Evolutionary conservation across 2,329 filamentous ascomycete genomes (phyloP), one percentile per base, ranked within the genome.

Genomic region (Calonectria crousiana): DNA sequence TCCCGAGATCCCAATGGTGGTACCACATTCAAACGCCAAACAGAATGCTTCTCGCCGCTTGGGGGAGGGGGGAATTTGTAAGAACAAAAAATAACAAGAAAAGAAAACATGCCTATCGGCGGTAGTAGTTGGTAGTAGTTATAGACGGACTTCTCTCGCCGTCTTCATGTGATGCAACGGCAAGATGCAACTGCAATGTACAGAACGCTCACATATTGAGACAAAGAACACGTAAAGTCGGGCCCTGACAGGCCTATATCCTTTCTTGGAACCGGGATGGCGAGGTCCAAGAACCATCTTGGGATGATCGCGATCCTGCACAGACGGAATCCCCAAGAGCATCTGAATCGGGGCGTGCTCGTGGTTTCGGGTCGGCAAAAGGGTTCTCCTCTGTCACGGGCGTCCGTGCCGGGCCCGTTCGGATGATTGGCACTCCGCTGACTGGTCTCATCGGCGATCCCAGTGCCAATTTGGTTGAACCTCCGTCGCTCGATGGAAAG

Each of bases 361-460:
- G 76, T 26, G 83, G 78, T 16, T 82, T 80, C 5, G 83, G 83
- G 64, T 85, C 84, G 32, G 84, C 79, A 70, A 90, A 90, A 0
- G 89, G 89, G 30, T 86, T 88, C 65, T 89, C 86, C 73, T 90
- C 89, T 72, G 90, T 89, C 20, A 93, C 85, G 1, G 92, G 90
- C 4, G 90, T 92, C 69, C 92, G 89, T 23, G 90, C 91, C 20
- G 93, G 93, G n/a, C 92, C 90, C n/a, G 90, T 89, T 75, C 92
- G 88, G 81, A 92, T 89, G 38, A 92, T 86, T n/a, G 90, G 88
- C 5, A 92, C 84, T 13, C 91, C 90, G 79, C 91, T 92, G 69
- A 90, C 88, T 36, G 90, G 90, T 58, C 90, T 87, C 89, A 92
- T 92, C 8, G 90, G 90, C 11, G 87, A 85, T 23, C 90, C 90